Evolutionary conservation across 306 rosid species (phyloP).

Genomic region (Oxytropis ochrocephala): DNA sequence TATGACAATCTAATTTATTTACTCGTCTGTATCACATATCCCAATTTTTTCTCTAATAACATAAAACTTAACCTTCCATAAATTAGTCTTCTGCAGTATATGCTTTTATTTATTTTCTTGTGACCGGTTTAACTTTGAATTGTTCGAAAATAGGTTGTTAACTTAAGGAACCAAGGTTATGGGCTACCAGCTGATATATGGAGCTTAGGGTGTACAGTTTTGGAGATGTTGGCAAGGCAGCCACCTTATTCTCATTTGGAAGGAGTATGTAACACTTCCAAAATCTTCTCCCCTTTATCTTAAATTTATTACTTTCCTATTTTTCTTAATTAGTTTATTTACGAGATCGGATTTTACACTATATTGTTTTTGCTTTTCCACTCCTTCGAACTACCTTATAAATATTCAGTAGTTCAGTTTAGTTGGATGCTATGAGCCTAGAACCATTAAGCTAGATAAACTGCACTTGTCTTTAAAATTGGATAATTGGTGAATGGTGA

Average conservation of each 20-base stretch:
- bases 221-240: constrained; percentile 43
- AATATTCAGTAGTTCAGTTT: neutral
- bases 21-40: neutral
- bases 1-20: constrained; percentile 7
- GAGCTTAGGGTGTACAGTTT: constrained; percentile 61
- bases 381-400: neutral
- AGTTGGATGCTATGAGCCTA: neutral
- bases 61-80: neutral
- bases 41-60: neutral
- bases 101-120: constrained; percentile 4
- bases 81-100: neutral
- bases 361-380: neutral
- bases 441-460: neutral
- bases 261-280: constrained; percentile 36
- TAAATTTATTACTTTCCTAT: neutral
- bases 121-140: constrained; percentile 12
- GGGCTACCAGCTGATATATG: constrained; percentile 61
- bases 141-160: constrained; percentile 41
- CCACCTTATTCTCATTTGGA: constrained; percentile 53
- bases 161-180: constrained; percentile 35
- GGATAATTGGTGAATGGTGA: constrained; percentile 12
- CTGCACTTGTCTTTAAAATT: neutral
- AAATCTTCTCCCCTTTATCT: neutral
- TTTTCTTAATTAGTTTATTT: neutral
- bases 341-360: neutral